Conservation (phyloP, 2,329 filamentous ascomycete genomes). For the Colletotrichum eleusines region DNA sequence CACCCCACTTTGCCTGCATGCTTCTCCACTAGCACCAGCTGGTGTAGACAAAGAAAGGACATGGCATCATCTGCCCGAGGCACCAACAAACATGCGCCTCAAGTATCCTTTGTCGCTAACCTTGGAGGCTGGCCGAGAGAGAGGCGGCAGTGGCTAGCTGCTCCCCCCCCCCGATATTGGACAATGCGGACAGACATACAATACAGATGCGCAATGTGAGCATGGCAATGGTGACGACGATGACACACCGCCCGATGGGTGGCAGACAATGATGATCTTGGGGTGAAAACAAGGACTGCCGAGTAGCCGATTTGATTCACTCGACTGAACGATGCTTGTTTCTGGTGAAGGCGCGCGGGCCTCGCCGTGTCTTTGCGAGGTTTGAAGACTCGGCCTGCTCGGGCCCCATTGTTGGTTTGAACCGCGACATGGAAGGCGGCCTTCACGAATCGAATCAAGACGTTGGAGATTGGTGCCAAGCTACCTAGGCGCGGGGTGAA, state of each 20-base stretch:
- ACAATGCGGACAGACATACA: background rate
- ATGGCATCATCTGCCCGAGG: background rate
- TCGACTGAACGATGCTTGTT: conserved; percentile 28
- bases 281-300: conserved; percentile 24
- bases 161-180: conserved; percentile 5
- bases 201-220: background rate
- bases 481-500: conserved; percentile 23
- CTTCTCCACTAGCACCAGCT: background rate
- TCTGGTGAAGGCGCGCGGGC: conserved; percentile 11
- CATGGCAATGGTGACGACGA: background rate
- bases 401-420: conserved; percentile 12
- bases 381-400: conserved; percentile 25
- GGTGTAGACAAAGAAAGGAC: background rate
- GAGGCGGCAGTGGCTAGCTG: conserved; percentile 11
- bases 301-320: conserved; percentile 26
- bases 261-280: conserved; percentile 1
- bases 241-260: conserved; percentile 15
- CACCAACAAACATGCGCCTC: background rate
- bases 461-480: conserved; percentile 16
- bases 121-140: conserved; percentile 14
- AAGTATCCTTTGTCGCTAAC: conserved; percentile 18
- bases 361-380: background rate
- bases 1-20: background rate
- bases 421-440: background rate
- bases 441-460: conserved; percentile 24